phyloP scores from a whole-genome alignment of 176 grass and related monocot species.

The Aegilops speltoides region DNA sequence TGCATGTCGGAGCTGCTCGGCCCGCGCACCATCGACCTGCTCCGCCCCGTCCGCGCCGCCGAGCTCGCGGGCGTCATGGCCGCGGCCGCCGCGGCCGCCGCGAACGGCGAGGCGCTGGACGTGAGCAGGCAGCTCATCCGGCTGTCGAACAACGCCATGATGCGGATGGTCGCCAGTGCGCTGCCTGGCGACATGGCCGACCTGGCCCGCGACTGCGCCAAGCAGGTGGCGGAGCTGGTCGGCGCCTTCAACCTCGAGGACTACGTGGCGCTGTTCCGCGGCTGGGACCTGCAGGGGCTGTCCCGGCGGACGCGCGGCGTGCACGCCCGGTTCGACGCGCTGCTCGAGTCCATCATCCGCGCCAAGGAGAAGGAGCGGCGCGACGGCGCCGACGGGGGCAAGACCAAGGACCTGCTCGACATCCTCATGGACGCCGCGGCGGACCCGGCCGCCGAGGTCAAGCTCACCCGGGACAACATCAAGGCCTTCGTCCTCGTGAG shows the following conservation, averaged over 20 bases:
- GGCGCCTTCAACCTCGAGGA: conserved; percentile 8
- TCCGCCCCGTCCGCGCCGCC: conserved; percentile 10
- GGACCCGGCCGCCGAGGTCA: conserved; percentile 11
- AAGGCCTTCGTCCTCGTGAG: background rate
- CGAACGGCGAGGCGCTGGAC: background rate
- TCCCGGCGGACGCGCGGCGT: background rate
- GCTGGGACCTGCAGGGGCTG: conserved; percentile 13
- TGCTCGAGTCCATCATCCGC: background rate
- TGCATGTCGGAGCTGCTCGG: conserved; percentile 10
- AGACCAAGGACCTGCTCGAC: conserved; percentile 13
- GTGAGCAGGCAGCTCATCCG: background rate
- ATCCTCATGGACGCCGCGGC: conserved; percentile 5
- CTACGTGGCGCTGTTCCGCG: background rate
- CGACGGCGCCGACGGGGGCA: background rate
- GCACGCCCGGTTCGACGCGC: conserved; percentile 13
- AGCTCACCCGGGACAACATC: conserved; percentile 2
- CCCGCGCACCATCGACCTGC: conserved; percentile 14
- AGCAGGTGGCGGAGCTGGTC: conserved; percentile 2
- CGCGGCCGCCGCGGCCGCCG: background rate
- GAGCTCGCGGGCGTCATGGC: background rate
- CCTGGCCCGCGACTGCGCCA: background rate
- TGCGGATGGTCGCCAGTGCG: background rate
- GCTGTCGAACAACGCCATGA: background rate
- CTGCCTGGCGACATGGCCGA: background rate
- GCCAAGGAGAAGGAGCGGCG: background rate